phyloP scores from a whole-genome alignment of 495 filamentous ascomycete species.

The Aspergillus ostianus region DNA sequence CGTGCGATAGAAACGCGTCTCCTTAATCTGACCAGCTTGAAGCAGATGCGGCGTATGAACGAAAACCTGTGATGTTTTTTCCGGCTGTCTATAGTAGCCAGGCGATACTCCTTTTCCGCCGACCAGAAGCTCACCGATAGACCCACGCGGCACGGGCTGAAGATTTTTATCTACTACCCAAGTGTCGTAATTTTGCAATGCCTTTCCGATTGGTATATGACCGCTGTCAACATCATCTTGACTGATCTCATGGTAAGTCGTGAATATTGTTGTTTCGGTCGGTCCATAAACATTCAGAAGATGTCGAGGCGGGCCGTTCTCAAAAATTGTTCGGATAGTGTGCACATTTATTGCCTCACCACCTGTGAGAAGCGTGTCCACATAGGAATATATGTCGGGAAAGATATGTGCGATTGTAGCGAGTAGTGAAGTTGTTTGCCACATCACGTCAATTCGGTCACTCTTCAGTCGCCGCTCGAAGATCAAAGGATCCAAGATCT shows the following conservation, averaged over 20 bases:
- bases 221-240: not conserved
- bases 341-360: conserved; percentile 6
- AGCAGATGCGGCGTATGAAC: not conserved
- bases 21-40: not conserved
- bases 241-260: not conserved
- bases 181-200: not conserved
- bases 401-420: conserved; percentile 2
- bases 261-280: conserved; percentile 5
- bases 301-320: not conserved
- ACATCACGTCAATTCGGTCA: not conserved
- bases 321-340: conserved; percentile 1
- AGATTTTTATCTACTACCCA: conserved; percentile 6
- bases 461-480: not conserved
- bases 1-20: conserved; percentile 6
- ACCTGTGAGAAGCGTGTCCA: conserved; percentile 1
- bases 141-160: not conserved
- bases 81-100: conserved; percentile 2
- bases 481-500: not conserved
- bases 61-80: conserved; percentile 1
- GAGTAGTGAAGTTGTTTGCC: conserved; percentile 2
- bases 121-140: conserved; percentile 2
- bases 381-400: not conserved
- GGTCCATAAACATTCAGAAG: conserved; percentile 13
- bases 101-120: not conserved
- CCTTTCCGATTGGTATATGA: conserved; percentile 5